phyloP scores from a whole-genome alignment of 2,329 filamentous ascomycete genomes.

The Fusarium torulosum region DNA sequence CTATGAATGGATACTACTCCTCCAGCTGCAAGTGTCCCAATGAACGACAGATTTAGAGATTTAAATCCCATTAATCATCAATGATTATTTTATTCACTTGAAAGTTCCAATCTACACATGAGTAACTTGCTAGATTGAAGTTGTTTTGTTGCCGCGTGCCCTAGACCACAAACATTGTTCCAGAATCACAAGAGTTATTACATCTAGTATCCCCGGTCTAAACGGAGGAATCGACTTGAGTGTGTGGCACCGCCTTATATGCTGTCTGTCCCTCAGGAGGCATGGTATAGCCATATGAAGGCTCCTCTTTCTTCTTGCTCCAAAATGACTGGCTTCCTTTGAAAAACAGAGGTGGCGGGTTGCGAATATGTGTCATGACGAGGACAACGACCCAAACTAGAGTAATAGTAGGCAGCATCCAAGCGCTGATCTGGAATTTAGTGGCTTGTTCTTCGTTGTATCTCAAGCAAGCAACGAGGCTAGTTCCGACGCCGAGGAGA shows the following conservation, averaged over 20 bases:
- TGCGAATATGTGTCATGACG: constrained; percentile 52
- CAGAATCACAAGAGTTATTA: no score
- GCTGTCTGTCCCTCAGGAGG: constrained; percentile 17
- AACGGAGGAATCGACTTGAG: constrained; percentile 1
- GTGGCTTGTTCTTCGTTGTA: constrained; percentile 27
- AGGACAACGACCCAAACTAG: constrained; percentile 53
- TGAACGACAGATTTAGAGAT: no score
- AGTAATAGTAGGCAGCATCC: constrained; percentile 53
- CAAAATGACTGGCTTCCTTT: constrained; percentile 33
- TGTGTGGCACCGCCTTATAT: constrained; percentile 14
- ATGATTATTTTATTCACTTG: no score
- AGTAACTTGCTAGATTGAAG: no score
- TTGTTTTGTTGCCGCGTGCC: no score
- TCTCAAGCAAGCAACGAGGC: constrained; percentile 47
- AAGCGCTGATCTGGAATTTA: constrained; percentile 47
- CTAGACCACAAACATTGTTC: no score
- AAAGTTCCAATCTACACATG: no score
- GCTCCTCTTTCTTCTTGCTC: constrained; percentile 23
- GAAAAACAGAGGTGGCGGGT: constrained; percentile 43
- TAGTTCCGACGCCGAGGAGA: constrained; percentile 49
- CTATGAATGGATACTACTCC: no score
- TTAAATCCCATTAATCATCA: no score
- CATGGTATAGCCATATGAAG: constrained; percentile 30
- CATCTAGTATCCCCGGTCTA: background rate
- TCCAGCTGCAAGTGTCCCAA: no score